A percentile compares a stretch with the other conserved stretches of the same genome.
phyloP scores from a whole-genome alignment of 2,329 filamentous ascomycete species.

The Thermoascus crustaceus region DNA sequence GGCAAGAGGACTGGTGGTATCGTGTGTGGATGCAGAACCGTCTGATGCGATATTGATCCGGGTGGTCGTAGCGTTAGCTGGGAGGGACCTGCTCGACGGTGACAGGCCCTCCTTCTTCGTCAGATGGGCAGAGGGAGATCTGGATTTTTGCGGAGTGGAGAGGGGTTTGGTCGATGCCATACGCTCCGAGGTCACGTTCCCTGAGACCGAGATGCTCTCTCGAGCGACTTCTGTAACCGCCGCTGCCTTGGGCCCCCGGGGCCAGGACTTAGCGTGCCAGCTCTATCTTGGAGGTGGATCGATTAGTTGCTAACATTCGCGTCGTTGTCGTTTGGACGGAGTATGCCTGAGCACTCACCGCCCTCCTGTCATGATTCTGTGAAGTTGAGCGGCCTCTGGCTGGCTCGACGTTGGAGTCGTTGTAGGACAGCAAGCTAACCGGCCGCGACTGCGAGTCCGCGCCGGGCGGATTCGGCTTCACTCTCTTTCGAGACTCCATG shows the following conservation, averaged over 20 bases:
- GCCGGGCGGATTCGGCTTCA: constrained; percentile 32
- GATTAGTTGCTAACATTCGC: constrained; percentile 1
- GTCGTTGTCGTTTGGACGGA: background rate
- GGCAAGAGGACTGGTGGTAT: constrained; percentile 13
- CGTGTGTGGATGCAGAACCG: constrained; percentile 25
- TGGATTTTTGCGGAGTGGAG: constrained; percentile 18
- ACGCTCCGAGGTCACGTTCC: constrained; percentile 28
- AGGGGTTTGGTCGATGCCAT: constrained; percentile 24
- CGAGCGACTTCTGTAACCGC: constrained; percentile 42
- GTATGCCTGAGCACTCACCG: constrained; percentile 18
- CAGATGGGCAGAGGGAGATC: constrained; percentile 34
- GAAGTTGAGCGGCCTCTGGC: constrained; percentile 18
- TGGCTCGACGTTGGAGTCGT: constrained; percentile 13
- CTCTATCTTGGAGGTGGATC: constrained; percentile 17
- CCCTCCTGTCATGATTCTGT: constrained; percentile 17
- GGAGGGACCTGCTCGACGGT: constrained; percentile 36
- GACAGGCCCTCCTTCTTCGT: constrained; percentile 33
- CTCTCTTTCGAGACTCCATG: constrained; percentile 37
- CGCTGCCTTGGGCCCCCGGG: constrained; percentile 37
- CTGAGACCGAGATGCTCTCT: constrained; percentile 41
- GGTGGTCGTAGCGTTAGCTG: constrained; percentile 38
- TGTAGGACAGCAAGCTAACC: constrained; percentile 15
- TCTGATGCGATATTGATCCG: constrained; percentile 38
- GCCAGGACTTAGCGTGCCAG: constrained; percentile 42
- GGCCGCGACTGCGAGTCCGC: constrained; percentile 22